These are phyloP conservation scores for Sphaerobolus stellatus DNA, from an alignment of 1,284 basidiomycete species.

Conservation along the genomic window DNA sequence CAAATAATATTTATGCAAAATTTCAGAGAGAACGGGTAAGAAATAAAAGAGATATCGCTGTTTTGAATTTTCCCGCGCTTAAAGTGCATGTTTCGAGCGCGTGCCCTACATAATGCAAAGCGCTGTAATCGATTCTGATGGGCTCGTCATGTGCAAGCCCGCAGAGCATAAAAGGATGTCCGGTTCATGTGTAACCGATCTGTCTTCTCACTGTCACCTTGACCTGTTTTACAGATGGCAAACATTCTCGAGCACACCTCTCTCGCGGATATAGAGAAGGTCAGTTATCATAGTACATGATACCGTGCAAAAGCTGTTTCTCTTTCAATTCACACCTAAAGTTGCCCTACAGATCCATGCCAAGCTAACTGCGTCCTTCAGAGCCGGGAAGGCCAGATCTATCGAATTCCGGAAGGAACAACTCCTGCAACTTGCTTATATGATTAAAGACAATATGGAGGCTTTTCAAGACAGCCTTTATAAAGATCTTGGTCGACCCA, in stretches of 20 bases:
- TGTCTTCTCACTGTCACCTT: no score
- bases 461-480: slow-evolving; percentile 55
- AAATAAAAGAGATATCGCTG: no score
- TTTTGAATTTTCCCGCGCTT: no score
- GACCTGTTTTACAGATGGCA: background rate
- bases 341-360: slow-evolving; percentile 6
- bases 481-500: slow-evolving; percentile 48
- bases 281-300: background rate
- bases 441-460: slow-evolving; percentile 63
- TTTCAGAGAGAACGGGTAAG: no score
- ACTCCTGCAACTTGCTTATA: slow-evolving; percentile 62
- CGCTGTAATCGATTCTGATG: no score
- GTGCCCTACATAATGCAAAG: no score
- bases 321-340: background rate
- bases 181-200: no score
- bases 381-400: slow-evolving; percentile 56
- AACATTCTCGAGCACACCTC: background rate
- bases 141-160: no score
- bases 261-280: background rate
- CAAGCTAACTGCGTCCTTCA: slow-evolving; percentile 41
- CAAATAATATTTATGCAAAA: no score
- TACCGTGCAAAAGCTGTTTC: no score
- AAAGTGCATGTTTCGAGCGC: no score
- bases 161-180: no score
- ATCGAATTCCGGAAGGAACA: slow-evolving; percentile 66